Evolutionary conservation across 805 yeast genomes (phyloP), one percentile per base, ranked within the genome.

Genomic region (Wickerhamiella azyma): DNA sequence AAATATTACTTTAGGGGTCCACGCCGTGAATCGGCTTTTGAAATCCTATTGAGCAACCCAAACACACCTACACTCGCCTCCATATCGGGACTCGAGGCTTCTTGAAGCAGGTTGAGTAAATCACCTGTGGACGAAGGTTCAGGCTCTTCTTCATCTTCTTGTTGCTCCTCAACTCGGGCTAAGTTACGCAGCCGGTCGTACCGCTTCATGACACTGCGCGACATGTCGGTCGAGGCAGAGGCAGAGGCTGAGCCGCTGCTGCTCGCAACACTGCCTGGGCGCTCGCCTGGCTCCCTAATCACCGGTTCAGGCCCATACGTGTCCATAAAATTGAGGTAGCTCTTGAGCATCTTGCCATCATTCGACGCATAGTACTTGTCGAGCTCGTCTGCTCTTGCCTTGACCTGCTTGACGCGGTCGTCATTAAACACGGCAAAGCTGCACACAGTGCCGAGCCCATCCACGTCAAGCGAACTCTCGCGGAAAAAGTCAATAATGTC

Each of bases 391-490:
- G 53, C 56, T 58, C 52, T 62, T 47, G 49, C 65, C 45, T 61
- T 62, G 17, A 65, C 67, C 17, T 59, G 52, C 19, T 52, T 50
- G 16, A 72, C 70, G 52, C 75, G 76, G 50, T 79, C 86, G 51
- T 81, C 76, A 53, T 85, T 81, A 64, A 92, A 92, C 79, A 85
- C 84, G 2, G 97, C 97, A 69, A 80, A 85, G 26, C 85, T 79
- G 59, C 97, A 89, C 33, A 92, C 94, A 57, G 88, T 81, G 0
- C 98, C 99, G 36, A 92, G 67, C 0, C 96, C 97, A 65, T 88
- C 96, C 41, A 88, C 85, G 60, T 89, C 92, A 10, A 86, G 79
- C 10, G 94, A 79, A 53, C 76, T 81, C 49, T 89, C 96, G 47
- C 97, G 67, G 61, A 89, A 85, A 58, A 92, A 92, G 58, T 92